phyloP scores from a whole-genome alignment of 2,329 filamentous ascomycete genomes.

The Venturia asperata region DNA sequence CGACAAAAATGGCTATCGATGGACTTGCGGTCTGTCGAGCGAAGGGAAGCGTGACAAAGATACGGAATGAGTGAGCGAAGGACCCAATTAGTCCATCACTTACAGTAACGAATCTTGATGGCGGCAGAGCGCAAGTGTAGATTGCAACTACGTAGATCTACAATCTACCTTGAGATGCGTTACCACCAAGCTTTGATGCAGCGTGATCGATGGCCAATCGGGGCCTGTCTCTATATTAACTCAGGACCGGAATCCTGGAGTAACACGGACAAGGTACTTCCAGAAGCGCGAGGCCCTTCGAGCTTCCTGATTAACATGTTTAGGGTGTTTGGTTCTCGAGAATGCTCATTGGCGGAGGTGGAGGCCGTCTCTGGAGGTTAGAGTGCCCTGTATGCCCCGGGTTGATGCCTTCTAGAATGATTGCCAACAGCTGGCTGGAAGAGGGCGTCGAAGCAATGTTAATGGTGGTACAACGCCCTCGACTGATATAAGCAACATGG shows the following conservation, averaged over 20 bases:
- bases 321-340: constrained; percentile 6
- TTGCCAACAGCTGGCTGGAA: background rate
- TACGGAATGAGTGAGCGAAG: background rate
- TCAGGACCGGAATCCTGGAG: background rate
- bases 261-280: background rate
- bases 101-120: constrained; percentile 5
- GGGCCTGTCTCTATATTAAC: background rate
- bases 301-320: background rate
- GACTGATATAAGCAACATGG: background rate
- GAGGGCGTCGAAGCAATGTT: background rate
- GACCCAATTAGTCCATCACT: background rate
- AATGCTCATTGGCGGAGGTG: constrained; percentile 1
- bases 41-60: background rate
- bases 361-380: background rate
- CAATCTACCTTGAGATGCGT: constrained; percentile 4
- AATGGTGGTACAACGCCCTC: background rate
- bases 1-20: background rate
- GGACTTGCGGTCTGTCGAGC: background rate
- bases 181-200: constrained; percentile 9
- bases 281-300: background rate
- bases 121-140: background rate
- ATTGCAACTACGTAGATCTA: constrained; percentile 8
- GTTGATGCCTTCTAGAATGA: background rate
- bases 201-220: background rate
- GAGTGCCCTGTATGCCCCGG: background rate